Conservation (phyloP, 2,329 filamentous ascomycete genomes). For the Grosmannia penicillata region DNA sequence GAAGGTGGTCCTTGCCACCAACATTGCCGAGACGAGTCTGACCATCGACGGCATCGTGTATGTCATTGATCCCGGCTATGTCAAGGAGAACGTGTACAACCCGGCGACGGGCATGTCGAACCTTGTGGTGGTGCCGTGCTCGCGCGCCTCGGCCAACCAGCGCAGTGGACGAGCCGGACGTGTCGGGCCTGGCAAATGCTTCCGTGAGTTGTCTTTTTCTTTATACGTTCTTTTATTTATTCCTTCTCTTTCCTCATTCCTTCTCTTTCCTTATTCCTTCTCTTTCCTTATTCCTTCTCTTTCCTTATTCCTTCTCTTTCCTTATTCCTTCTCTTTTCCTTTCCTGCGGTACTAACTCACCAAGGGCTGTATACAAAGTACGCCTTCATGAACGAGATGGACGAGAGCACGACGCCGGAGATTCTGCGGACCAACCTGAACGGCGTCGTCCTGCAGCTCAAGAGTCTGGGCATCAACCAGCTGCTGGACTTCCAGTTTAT, state of each 20-base stretch:
- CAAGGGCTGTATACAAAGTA: constrained; percentile 74
- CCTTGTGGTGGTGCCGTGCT: constrained; percentile 80
- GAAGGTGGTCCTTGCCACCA: constrained; percentile 89
- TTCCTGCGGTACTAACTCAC: not conserved
- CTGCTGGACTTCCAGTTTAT: constrained; percentile 92
- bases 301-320: no score
- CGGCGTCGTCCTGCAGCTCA: constrained; percentile 69
- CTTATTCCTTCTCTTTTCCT: no score
- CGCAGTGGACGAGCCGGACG: constrained; percentile 84
- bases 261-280: no score
- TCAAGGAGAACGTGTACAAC: constrained; percentile 92
- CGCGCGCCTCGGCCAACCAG: constrained; percentile 83
- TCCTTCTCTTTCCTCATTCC: no score
- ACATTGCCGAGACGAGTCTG: constrained; percentile 90
- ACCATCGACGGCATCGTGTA: constrained; percentile 95
- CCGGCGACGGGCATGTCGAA: constrained; percentile 85
- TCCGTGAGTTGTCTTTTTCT: constrained; percentile 31
- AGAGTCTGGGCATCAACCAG: constrained; percentile 83
- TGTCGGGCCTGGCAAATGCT: constrained; percentile 84
- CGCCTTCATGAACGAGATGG: constrained; percentile 88
- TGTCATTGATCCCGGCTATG: constrained; percentile 88
- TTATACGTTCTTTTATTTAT: not conserved
- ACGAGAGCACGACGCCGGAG: constrained; percentile 82
- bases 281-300: no score
- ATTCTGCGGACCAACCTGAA: constrained; percentile 85